Percentiles rank a stretch among this genome's conserved stretches.
Conservation (phyloP, 306 rosid genomes). For the Cucurbita maxima region DNA sequence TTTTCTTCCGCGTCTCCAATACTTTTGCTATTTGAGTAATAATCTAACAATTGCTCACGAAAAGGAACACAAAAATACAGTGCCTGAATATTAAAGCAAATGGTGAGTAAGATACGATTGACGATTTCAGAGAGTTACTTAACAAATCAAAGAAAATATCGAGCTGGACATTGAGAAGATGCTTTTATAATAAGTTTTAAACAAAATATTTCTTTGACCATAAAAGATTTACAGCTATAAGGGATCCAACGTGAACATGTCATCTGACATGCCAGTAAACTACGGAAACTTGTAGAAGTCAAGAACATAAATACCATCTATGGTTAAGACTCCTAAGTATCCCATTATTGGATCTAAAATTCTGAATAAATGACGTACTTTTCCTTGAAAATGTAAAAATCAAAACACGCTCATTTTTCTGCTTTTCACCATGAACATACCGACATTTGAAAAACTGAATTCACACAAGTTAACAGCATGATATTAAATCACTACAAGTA, state of each 20-base stretch:
- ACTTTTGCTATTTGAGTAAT: conserved; percentile 63
- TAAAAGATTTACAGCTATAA: too few relatives aligned
- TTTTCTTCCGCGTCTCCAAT: conserved; percentile 72
- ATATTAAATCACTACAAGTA: neutral
- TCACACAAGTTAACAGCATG: neutral
- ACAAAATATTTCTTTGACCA: too few relatives aligned
- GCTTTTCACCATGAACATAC: neutral
- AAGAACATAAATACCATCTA: neutral
- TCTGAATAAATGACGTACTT: neutral
- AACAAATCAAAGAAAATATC: neutral
- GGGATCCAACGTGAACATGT: too few relatives aligned
- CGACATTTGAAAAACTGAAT: neutral
- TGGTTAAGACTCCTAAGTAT: neutral
- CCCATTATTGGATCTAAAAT: neutral
- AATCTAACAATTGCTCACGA: conserved; percentile 84
- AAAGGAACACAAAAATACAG: conserved; percentile 97
- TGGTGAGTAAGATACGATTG: neutral
- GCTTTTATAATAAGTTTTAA: too few relatives aligned
- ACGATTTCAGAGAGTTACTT: neutral
- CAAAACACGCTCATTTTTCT: neutral
- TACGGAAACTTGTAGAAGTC: neutral
- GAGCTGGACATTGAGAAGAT: neutral
- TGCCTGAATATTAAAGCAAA: conserved; percentile 44
- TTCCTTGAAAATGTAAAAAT: neutral
- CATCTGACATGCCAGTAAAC: neutral